Conservation (phyloP, 371 early-diverging fungal species). For the Mucor sp. region DNA sequence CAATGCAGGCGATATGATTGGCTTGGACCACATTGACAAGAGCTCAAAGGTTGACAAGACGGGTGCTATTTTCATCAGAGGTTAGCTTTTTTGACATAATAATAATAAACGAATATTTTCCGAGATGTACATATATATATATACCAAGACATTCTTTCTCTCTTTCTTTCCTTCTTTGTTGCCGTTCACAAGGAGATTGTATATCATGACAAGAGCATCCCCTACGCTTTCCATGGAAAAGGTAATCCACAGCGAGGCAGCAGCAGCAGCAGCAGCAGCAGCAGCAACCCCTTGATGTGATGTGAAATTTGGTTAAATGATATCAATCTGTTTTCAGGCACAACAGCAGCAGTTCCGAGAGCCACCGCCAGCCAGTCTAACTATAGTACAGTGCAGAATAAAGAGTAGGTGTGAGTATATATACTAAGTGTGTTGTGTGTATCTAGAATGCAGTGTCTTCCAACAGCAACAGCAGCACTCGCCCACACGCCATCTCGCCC, state of each 20-base stretch:
- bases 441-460: conserved; percentile 1
- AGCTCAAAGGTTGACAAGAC: conserved; percentile 46
- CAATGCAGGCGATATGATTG: conserved; percentile 52
- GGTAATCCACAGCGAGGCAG: not conserved
- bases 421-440: not conserved
- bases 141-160: not conserved
- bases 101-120: conserved; percentile 3
- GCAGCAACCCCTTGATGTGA: not conserved
- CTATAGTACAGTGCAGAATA: not conserved
- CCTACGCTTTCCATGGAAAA: not conserved
- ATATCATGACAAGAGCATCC: not conserved
- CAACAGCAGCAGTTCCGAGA: not conserved
- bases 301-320: not conserved
- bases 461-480: not conserved
- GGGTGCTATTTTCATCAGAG: conserved; percentile 58
- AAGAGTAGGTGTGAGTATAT: not conserved
- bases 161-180: not conserved
- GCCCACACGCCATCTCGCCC: not conserved
- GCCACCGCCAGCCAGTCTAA: not conserved
- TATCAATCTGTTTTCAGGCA: not conserved
- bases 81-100: conserved; percentile 24
- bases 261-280: not conserved
- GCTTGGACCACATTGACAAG: conserved; percentile 74
- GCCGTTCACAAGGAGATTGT: not conserved
- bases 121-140: not conserved